phyloP scores from a whole-genome alignment of 2,329 filamentous ascomycete species.

The Verruconis gallopava region DNA sequence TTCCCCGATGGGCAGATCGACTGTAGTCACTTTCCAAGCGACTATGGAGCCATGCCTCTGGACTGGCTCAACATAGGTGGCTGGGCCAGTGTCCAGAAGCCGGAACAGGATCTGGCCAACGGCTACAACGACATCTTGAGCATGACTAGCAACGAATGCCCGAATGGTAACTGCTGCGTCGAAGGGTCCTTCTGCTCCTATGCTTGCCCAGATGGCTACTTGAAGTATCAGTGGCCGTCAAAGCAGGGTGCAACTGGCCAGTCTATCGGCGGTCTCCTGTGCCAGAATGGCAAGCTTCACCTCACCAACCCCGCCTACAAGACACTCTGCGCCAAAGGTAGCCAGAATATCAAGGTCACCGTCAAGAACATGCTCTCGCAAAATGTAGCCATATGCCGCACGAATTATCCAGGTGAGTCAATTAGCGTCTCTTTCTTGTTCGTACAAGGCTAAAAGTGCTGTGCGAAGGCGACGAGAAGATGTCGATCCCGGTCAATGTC shows the following conservation, averaged over 20 bases:
- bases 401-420: constrained; percentile 72
- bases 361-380: constrained; percentile 61
- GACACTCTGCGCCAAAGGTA: constrained; percentile 63
- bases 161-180: constrained; percentile 45
- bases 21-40: constrained; percentile 62
- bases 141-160: constrained; percentile 48
- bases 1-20: constrained; percentile 65
- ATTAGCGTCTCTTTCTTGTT: constrained; percentile 10
- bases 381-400: constrained; percentile 71
- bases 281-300: constrained; percentile 63
- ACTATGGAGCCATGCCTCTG: constrained; percentile 65
- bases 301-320: constrained; percentile 56
- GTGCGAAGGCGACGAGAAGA: constrained; percentile 53
- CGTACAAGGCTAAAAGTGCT: neutral
- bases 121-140: constrained; percentile 44
- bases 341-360: constrained; percentile 48
- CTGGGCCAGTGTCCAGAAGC: constrained; percentile 67
- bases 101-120: constrained; percentile 17
- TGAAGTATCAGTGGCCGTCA: constrained; percentile 80
- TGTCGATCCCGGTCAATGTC: constrained; percentile 65
- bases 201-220: constrained; percentile 78
- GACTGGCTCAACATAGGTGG: constrained; percentile 57
- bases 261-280: constrained; percentile 79
- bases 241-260: constrained; percentile 68
- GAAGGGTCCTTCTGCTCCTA: constrained; percentile 74